Base-by-base conservation (phyloP, 441 rosid genomes). In the Arabidopsis lyrata region DNA sequence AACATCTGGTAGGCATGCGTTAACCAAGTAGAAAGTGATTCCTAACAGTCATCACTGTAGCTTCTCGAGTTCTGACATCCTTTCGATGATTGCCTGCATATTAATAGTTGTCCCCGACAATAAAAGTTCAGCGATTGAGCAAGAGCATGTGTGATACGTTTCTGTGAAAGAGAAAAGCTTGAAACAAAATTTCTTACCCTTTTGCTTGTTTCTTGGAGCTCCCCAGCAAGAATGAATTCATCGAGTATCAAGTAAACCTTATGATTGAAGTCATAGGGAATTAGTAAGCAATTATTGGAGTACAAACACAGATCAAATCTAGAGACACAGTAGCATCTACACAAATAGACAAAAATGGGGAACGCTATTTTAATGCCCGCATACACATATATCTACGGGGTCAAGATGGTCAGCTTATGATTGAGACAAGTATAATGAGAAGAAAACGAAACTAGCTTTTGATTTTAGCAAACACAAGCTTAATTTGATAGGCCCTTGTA, bases 151-250 rank as follows among this genome's bases (percentile, higher is more conserved):
- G 5, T 53, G 3, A 68, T 14, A 61, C 42, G 36, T 38, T 16
- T 0, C 0, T 45, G 45, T 22, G 39, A 7, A 65, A 47, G 22
- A 48, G 4, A 1, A 32, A 24, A 52, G 41, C 45, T 16, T 24
- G 27, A 63, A 9, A 29, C 4, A 56, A n/a, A 12, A 20, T 0
- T 52, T 0, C 42, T 44, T 65, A 90, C 99, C 93, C 86, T 87
- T 83, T 95, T 95, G 91, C 99, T 95, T 68, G 99, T 94, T 90
- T 95, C 99, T 85, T 95, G 98, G n/a, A 95, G 96, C 81, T 95
- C 99, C 35, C 99, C 99, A 20, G 97, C 99, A 78, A 95, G 99
- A 82, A 95, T 92, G 87, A 95, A 95, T 72, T 95, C 98, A 58
- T 95, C 99, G 12, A 95, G 97, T 70, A 95, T 89, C 85, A 92